Evolutionary conservation across 495 filamentous ascomycete genomes (phyloP).

Genomic region (Hypoxylon subgilvum): DNA sequence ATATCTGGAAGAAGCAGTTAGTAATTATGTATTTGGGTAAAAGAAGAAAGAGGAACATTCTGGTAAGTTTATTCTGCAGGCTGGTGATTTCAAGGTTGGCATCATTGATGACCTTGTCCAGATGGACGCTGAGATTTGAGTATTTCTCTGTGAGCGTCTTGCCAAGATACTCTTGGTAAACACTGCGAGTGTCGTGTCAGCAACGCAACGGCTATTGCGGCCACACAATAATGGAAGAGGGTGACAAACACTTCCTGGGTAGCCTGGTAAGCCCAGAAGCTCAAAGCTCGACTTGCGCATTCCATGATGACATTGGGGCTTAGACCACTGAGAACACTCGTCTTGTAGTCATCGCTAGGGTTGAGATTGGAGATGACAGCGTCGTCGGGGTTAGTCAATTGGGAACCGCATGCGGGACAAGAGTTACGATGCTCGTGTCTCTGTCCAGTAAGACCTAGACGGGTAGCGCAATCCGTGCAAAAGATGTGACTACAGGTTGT

Average conservation of each 20-base stretch:
- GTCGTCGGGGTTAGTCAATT: constrained; percentile 76
- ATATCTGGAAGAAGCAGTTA: constrained; percentile 56
- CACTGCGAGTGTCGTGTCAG: constrained; percentile 51
- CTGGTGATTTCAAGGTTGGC: constrained; percentile 78
- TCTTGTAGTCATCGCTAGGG: constrained; percentile 93
- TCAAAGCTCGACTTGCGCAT: constrained; percentile 80
- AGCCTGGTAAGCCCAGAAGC: constrained; percentile 91
- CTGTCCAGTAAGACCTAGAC: constrained; percentile 67
- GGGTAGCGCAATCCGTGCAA: constrained; percentile 76
- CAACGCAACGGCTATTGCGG: background rate
- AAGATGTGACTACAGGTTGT: constrained; percentile 95
- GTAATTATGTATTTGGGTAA: constrained; percentile 10
- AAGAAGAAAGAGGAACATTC: constrained; percentile 24
- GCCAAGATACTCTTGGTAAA: constrained; percentile 80
- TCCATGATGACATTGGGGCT: constrained; percentile 88
- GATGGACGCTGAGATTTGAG: constrained; percentile 66
- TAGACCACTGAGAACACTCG: constrained; percentile 83
- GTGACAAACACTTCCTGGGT: constrained; percentile 80
- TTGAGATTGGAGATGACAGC: constrained; percentile 76
- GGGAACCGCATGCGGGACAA: constrained; percentile 84
- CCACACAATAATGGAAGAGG: background rate
- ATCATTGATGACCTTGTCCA: constrained; percentile 81
- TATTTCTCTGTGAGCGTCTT: constrained; percentile 80
- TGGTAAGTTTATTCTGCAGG: constrained; percentile 63
- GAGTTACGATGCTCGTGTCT: constrained; percentile 57